Conservation (phyloP, 805 yeast species). For the Nakazawaea holstii region DNA sequence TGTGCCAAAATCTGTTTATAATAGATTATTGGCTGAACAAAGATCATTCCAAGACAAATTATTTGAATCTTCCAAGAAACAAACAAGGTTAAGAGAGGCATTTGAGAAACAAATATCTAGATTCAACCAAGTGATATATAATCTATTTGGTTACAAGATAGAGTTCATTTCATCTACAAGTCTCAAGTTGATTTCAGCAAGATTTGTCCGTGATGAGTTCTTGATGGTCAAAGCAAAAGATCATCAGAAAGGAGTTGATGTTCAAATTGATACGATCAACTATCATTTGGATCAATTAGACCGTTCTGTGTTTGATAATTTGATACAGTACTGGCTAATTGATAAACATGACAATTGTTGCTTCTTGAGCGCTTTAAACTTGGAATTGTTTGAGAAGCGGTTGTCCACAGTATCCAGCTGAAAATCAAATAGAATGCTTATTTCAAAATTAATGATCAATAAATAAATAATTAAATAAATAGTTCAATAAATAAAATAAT, state of each 20-base stretch:
- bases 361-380: conserved; percentile 67
- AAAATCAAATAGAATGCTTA: not conserved
- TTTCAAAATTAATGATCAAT: not conserved
- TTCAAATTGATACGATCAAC: conserved; percentile 40
- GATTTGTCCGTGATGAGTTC: conserved; percentile 26
- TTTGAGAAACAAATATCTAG: conserved; percentile 66
- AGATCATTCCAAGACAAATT: conserved; percentile 40
- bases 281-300: conserved; percentile 25
- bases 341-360: conserved; percentile 71
- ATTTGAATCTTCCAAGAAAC: conserved; percentile 44
- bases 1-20: conserved; percentile 60
- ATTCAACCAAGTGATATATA: conserved; percentile 59
- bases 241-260: conserved; percentile 13
- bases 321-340: conserved; percentile 61
- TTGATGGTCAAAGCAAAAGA: conserved; percentile 15
- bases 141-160: conserved; percentile 66
- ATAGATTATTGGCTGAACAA: conserved; percentile 53
- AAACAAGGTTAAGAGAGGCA: conserved; percentile 47
- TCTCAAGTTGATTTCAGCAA: conserved; percentile 44
- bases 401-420: not conserved
- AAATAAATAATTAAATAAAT: conserved; percentile 2
- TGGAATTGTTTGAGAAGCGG: conserved; percentile 54
- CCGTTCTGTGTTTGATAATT: conserved; percentile 34
- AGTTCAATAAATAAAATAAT: no score
- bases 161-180: conserved; percentile 58